Evolutionary conservation across 176 grass and related monocot species (phyloP).

Genomic region (Hsuehochloa calcarea): DNA sequence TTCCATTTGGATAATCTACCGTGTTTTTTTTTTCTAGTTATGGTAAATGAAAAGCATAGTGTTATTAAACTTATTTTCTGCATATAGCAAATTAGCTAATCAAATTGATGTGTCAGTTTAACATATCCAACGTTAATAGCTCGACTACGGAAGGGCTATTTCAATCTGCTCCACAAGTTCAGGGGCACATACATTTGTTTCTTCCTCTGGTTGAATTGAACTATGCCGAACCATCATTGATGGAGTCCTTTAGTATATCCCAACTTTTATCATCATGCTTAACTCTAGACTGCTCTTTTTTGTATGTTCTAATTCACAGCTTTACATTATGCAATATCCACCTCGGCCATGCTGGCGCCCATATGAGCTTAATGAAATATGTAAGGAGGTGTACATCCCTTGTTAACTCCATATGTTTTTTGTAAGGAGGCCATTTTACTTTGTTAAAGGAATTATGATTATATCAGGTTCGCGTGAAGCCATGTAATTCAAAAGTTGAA

Average conservation of each 20-base stretch:
- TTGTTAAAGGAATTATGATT: conserved; percentile 12
- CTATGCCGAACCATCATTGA: not conserved
- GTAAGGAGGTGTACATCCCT: conserved; percentile 66
- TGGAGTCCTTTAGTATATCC: not conserved
- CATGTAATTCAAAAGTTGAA: conserved; percentile 67
- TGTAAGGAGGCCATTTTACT: no score
- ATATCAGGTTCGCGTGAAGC: conserved; percentile 72
- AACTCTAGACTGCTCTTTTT: conserved; percentile 5
- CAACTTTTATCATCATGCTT: not conserved
- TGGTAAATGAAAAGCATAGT: not conserved
- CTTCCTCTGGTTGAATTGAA: not conserved
- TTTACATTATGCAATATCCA: conserved; percentile 87
- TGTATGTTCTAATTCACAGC: conserved; percentile 50
- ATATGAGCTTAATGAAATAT: conserved; percentile 72
- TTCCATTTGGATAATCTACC: not conserved
- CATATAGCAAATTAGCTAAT: not conserved
- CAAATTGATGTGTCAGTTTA: not conserved
- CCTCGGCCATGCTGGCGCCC: conserved; percentile 84
- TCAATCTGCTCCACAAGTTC: not conserved
- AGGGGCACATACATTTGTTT: not conserved
- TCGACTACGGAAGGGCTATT: not conserved
- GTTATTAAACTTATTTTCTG: not conserved
- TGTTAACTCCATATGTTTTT: conserved; percentile 20
- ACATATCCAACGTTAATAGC: not conserved
- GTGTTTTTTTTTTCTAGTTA: not conserved